Conservation (phyloP, 73 alveolate species). For the Tetrahymena malaccensis region DNA sequence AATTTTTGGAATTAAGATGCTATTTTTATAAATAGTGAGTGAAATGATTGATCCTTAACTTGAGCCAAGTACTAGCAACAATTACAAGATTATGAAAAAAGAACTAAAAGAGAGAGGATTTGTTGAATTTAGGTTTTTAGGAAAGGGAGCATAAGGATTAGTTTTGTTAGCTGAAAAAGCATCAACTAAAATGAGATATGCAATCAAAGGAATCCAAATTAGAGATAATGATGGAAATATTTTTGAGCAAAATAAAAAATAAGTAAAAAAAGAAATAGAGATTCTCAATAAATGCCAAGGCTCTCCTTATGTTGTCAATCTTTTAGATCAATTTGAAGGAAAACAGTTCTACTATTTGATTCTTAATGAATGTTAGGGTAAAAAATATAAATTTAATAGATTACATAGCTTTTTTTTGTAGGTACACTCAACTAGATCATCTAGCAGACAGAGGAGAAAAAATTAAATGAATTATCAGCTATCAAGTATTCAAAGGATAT, state of each 20-base stretch:
- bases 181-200: background rate
- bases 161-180: background rate
- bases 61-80: background rate
- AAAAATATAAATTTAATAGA: background rate
- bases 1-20: no score
- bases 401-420: background rate
- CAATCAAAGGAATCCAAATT: background rate
- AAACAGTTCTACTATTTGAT: background rate
- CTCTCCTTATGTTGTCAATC: background rate
- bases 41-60: background rate
- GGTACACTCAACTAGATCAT: background rate
- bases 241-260: background rate
- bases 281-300: background rate
- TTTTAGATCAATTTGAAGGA: background rate
- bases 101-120: background rate
- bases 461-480: background rate
- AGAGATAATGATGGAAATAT: background rate
- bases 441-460: background rate
- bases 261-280: background rate
- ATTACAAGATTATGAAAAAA: background rate
- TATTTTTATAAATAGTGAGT: background rate
- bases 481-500: background rate
- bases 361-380: background rate
- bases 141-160: background rate
- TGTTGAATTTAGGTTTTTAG: background rate